Conservation (phyloP, 495 filamentous ascomycete genomes). For the Acidomyces sp. region DNA sequence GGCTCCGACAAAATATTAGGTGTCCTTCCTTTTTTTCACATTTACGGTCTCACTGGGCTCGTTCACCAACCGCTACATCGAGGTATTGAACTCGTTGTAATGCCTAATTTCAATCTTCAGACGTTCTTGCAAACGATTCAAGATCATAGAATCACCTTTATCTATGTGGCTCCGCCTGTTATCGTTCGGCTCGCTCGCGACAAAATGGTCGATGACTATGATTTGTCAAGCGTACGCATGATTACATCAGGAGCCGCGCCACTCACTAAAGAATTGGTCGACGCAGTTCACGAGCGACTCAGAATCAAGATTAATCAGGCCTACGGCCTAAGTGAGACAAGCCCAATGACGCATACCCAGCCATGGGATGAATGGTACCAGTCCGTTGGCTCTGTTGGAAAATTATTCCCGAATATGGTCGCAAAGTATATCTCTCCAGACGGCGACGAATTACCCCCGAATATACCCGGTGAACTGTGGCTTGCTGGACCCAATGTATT, state of each 20-base stretch:
- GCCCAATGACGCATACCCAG: too few species aligned
- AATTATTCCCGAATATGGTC: too few species aligned
- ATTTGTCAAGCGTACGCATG: not conserved
- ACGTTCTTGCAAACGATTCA: slow-evolving; percentile 4
- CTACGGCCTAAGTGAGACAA: too few species aligned
- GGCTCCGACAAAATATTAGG: slow-evolving; percentile 23
- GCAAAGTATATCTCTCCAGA: not conserved
- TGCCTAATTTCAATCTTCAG: slow-evolving; percentile 27
- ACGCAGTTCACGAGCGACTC: not conserved
- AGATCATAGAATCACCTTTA: not conserved
- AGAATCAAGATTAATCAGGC: not conserved
- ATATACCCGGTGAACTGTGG: not conserved
- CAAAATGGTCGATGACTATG: not conserved
- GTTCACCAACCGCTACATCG: slow-evolving; percentile 25
- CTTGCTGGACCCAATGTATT: not conserved
- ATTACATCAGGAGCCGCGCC: not conserved
- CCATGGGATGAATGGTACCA: too few species aligned
- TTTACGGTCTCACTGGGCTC: slow-evolving; percentile 33
- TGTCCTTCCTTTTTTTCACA: slow-evolving; percentile 33
- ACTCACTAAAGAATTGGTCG: not conserved
- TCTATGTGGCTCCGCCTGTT: not conserved
- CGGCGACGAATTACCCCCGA: not conserved
- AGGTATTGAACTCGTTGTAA: slow-evolving; percentile 10
- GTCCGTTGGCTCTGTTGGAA: too few species aligned
- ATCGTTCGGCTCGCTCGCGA: not conserved